phyloP scores from a whole-genome alignment of 2,329 filamentous ascomycete genomes.

The Conoideocrella luteorostrata region DNA sequence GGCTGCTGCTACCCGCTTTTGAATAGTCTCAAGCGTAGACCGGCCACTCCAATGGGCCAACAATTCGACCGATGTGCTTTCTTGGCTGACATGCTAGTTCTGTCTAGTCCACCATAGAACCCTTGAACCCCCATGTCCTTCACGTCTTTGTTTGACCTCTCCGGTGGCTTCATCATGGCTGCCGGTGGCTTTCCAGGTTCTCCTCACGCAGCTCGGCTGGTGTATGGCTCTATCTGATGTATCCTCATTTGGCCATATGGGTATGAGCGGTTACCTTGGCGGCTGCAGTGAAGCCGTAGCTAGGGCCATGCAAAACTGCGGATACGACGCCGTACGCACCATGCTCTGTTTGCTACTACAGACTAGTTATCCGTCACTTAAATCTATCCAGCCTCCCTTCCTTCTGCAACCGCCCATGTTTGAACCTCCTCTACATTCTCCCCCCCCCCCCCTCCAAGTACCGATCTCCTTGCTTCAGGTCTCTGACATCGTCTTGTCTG shows the following conservation, averaged over 20 bases:
- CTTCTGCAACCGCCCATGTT: slow-evolving; percentile 1
- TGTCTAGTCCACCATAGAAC: background rate
- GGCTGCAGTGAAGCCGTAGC: slow-evolving; percentile 1
- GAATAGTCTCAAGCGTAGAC: background rate
- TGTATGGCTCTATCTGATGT: background rate
- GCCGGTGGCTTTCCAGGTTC: slow-evolving; percentile 3
- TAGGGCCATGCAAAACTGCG: slow-evolving; percentile 3
- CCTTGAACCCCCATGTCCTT: background rate
- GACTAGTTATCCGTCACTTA: background rate
- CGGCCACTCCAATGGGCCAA: background rate
- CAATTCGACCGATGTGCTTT: background rate
- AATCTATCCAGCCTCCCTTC: slow-evolving; percentile 1
- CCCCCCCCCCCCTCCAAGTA: background rate
- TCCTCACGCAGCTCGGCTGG: slow-evolving; percentile 4
- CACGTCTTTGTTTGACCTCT: background rate
- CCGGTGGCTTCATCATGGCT: background rate
- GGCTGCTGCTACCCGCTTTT: background rate
- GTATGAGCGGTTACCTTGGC: slow-evolving; percentile 6
- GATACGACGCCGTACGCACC: slow-evolving; percentile 3
- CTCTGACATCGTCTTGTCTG: slow-evolving; percentile 8
- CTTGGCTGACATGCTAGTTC: background rate
- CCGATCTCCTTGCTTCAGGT: slow-evolving; percentile 3
- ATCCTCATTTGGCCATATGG: background rate
- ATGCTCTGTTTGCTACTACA: background rate
- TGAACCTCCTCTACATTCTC: background rate